Conservation (phyloP, 129 eudicot genomes). For the Arctium minus region DNA sequence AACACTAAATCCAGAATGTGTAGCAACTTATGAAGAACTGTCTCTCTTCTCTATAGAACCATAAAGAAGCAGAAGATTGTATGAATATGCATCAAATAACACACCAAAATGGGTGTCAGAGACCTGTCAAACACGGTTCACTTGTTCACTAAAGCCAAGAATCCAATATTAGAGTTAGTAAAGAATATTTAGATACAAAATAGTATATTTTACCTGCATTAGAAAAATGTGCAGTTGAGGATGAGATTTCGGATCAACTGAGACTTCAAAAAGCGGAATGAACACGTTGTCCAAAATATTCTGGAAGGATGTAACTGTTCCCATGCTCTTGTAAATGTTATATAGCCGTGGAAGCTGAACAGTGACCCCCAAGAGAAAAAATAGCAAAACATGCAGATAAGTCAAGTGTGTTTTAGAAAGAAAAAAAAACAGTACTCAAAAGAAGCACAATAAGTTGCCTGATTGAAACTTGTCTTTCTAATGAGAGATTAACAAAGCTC, state of each 20-base stretch:
- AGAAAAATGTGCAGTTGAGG: conserved; percentile 64
- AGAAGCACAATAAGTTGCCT: no score
- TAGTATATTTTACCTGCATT: conserved; percentile 45
- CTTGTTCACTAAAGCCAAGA: background rate
- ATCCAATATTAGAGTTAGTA: background rate
- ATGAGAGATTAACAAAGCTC: no score
- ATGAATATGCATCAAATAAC: background rate
- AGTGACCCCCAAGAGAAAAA: background rate
- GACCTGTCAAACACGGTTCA: no score
- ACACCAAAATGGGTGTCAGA: no score
- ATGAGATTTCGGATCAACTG: conserved; percentile 61
- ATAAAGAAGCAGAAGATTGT: no score
- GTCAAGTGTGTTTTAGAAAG: background rate
- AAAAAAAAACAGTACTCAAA: no score
- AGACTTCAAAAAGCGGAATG: conserved; percentile 65
- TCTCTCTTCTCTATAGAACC: no score
- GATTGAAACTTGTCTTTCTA: no score
- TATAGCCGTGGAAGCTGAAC: conserved; percentile 63
- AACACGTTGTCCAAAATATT: conserved; percentile 62
- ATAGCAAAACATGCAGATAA: background rate
- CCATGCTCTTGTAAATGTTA: conserved; percentile 64
- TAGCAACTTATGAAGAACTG: no score
- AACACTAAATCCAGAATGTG: no score
- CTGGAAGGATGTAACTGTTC: conserved; percentile 66
- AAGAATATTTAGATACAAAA: background rate